phyloP scores from a whole-genome alignment of 208 protist species.

The Sergeia podlipaevii region DNA sequence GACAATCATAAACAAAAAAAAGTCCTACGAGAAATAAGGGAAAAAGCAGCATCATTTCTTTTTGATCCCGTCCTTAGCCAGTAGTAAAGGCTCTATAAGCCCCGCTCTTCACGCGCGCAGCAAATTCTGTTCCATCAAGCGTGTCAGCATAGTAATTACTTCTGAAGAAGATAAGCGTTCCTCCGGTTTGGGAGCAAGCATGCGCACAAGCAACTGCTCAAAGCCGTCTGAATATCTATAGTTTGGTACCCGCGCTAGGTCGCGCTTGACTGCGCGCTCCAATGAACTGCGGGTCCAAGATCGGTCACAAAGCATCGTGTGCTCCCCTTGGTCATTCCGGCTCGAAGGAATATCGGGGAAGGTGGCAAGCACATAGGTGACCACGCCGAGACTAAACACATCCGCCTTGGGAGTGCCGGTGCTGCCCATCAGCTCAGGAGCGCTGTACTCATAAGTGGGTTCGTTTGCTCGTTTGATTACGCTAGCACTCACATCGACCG shows the following conservation, averaged over 20 bases:
- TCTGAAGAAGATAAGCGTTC: constrained; percentile 32
- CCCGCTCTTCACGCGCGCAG: constrained; percentile 14
- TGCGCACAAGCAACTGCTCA: constrained; percentile 52
- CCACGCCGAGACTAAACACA: constrained; percentile 82
- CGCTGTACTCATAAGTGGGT: constrained; percentile 82
- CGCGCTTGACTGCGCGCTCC: constrained; percentile 36
- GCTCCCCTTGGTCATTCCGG: constrained; percentile 38
- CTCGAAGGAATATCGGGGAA: constrained; percentile 69
- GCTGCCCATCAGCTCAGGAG: constrained; percentile 48
- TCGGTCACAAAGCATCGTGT: constrained; percentile 43
- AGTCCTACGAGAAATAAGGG: too few species aligned
- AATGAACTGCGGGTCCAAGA: constrained; percentile 49
- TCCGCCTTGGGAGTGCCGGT: constrained; percentile 70
- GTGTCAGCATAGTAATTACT: constrained; percentile 36
- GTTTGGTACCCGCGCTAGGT: constrained; percentile 24
- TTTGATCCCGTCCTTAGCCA: not conserved
- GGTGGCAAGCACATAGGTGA: constrained; percentile 70
- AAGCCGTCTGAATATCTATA: constrained; percentile 62
- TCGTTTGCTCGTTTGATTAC: constrained; percentile 25
- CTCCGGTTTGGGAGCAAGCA: constrained; percentile 56
- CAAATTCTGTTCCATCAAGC: constrained; percentile 53
- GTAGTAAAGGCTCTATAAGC: not conserved
- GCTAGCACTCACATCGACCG: constrained; percentile 41
- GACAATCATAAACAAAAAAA: constrained; percentile 6
- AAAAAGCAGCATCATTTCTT: too few species aligned